Base-by-base conservation (phyloP, 495 filamentous ascomycete species). In the Lichenothelia convexa region DNA sequence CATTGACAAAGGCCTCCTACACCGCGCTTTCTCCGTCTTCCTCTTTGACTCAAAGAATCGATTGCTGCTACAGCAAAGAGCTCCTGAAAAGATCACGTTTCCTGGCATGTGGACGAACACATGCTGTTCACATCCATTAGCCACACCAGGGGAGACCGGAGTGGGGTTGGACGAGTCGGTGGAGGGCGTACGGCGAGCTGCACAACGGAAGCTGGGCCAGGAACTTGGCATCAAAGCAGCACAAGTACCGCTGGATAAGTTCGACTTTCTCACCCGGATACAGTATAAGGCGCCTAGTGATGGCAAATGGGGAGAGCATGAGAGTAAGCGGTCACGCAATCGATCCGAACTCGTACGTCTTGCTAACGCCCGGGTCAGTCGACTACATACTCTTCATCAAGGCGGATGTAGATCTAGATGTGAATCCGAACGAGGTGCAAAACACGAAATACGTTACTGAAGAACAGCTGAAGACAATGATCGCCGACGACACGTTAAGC, bases 301-400 rank as follows among this genome's bases (percentile, higher is more conserved):
- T 56, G 91, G 91, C 17, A 81, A 89, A 61, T 99, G 89, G 89
- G 89, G 89, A 38, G 89, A 99, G 62, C 89, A 99, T 51, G 89
- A 99, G 63, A 84, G 86, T 94, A 63, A 63, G 79, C 59, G 17
- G 6, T 16, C 15, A 26, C 1, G 9, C 12, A 26, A 0, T 30
- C 8, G 5, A 15, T 35, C 4, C 21, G 18, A 9, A 16, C 18
- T 3, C 16, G 6, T 17, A n/a, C 19, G 22, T n/a, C 2, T 22
- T 22, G 13, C 35, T 39, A 18, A 30, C 36, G 4, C 27, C 34
- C 12, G 5, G 12, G 35, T 0, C 48, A 94, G 85, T 99, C 53
- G 89, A 99, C 58, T 99, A 99, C 55, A 99, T 99, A 42, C 76
- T 99, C 38, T 92, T 99, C 62, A 94, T 94, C 66, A 80, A 91